A percentile compares a stretch with the other conserved stretches of the same genome.
phyloP scores from a whole-genome alignment of 2,329 filamentous ascomycete genomes.

The Fusarium foetens region DNA sequence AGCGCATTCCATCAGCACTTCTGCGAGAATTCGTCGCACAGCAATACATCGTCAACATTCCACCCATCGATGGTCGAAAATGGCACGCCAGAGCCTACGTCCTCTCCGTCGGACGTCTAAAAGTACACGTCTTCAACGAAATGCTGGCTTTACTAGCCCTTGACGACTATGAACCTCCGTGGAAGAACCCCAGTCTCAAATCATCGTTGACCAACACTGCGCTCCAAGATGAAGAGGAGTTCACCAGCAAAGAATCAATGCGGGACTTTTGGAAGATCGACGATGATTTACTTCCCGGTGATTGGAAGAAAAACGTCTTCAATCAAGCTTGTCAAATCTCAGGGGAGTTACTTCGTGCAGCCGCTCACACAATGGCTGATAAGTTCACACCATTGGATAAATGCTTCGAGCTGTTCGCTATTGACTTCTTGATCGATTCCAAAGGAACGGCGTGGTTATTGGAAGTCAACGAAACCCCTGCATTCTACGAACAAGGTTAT shows the following conservation, averaged over 20 bases:
- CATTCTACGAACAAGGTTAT: slow-evolving; percentile 50
- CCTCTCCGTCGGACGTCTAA: slow-evolving; percentile 50
- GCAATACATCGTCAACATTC: slow-evolving; percentile 49
- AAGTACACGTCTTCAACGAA: slow-evolving; percentile 51
- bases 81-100: slow-evolving; percentile 53
- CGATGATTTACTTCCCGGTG: slow-evolving; percentile 44
- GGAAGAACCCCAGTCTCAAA: slow-evolving; percentile 49
- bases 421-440: slow-evolving; percentile 51
- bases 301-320: slow-evolving; percentile 50
- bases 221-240: slow-evolving; percentile 50
- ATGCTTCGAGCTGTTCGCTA: slow-evolving; percentile 52
- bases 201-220: slow-evolving; percentile 53
- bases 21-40: slow-evolving; percentile 54
- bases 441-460: slow-evolving; percentile 49
- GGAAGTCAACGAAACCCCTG: slow-evolving; percentile 53
- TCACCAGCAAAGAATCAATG: slow-evolving; percentile 48
- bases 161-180: slow-evolving; percentile 51
- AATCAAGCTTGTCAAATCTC: slow-evolving; percentile 50
- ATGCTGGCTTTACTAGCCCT: slow-evolving; percentile 50
- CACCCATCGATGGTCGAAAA: slow-evolving; percentile 47
- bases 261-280: slow-evolving; percentile 48
- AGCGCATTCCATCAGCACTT: slow-evolving; percentile 51
- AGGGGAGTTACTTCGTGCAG: slow-evolving; percentile 49
- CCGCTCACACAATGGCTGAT: slow-evolving; percentile 52
- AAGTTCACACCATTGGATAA: slow-evolving; percentile 51